These are phyloP conservation scores for Mrakia hoshinonis DNA, from an alignment of 768 basidiomycete species.

Conservation along the genomic window DNA sequence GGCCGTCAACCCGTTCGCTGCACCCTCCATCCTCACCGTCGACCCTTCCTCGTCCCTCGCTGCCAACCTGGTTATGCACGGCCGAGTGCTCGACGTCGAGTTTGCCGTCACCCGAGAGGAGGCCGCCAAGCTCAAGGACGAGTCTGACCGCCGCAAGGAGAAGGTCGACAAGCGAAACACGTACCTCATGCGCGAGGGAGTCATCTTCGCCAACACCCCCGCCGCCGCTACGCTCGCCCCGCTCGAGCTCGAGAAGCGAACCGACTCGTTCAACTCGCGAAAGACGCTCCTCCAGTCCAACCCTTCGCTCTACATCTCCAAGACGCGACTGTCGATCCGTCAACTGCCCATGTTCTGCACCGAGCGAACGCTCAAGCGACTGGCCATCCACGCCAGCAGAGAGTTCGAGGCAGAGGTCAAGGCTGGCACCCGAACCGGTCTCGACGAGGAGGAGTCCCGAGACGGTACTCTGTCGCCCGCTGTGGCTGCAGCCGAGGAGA, in stretches of 20 bases:
- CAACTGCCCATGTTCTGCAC: conserved; percentile 84
- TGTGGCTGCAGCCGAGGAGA: conserved; percentile 29
- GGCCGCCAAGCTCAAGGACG: conserved; percentile 79
- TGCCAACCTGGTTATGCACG: conserved; percentile 75
- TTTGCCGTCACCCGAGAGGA: conserved; percentile 83
- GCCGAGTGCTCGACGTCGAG: conserved; percentile 81
- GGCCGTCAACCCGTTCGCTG: conserved; percentile 58
- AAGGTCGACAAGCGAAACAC: conserved; percentile 92
- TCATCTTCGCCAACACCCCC: conserved; percentile 79
- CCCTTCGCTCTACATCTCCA: conserved; percentile 87
- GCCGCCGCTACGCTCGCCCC: conserved; percentile 62
- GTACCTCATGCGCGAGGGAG: conserved; percentile 93
- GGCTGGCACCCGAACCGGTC: conserved; percentile 50
- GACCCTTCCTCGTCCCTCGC: conserved; percentile 84
- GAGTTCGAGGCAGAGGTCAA: conserved; percentile 73
- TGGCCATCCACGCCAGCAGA: conserved; percentile 70
- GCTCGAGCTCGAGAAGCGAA: conserved; percentile 76
- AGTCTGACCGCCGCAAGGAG: conserved; percentile 70
- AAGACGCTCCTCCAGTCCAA: conserved; percentile 75
- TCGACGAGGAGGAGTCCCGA: conserved; percentile 64
- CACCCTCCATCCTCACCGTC: conserved; percentile 82
- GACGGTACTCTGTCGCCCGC: conserved; percentile 43
- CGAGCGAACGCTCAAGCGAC: conserved; percentile 78
- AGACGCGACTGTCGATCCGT: conserved; percentile 85
- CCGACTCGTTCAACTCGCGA: conserved; percentile 75